Evolutionary conservation across 495 filamentous ascomycete species (phyloP).

Genomic region (Penicillium macrosclerotiorum): DNA sequence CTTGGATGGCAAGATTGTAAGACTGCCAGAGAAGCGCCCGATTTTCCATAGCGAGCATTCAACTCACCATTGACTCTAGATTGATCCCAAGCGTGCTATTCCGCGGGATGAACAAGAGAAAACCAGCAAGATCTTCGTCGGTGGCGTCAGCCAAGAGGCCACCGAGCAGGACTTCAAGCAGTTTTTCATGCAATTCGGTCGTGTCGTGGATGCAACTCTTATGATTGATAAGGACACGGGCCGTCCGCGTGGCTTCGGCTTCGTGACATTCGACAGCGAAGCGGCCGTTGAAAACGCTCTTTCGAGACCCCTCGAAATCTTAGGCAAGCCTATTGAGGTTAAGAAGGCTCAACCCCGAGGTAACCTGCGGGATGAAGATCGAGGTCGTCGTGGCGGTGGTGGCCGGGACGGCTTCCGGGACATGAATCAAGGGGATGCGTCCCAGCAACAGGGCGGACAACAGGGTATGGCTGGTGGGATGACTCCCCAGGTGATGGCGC

Average conservation of each 20-base stretch:
- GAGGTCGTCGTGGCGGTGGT: constrained; percentile 55
- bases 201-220: constrained; percentile 93
- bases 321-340: constrained; percentile 94
- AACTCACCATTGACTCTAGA: constrained; percentile 40
- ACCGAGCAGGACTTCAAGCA: constrained; percentile 93
- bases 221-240: constrained; percentile 99
- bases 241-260: constrained; percentile 93
- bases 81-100: constrained; percentile 97
- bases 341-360: constrained; percentile 97
- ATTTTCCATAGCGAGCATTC: neutral
- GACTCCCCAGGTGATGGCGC: constrained; percentile 95
- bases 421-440: constrained; percentile 41
- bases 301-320: constrained; percentile 77
- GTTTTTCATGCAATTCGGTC: constrained; percentile 94
- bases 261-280: constrained; percentile 97
- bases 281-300: constrained; percentile 91
- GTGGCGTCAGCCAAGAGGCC: constrained; percentile 94
- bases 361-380: constrained; percentile 86
- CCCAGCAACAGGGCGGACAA: constrained; percentile 49
- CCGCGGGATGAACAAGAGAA: constrained; percentile 97
- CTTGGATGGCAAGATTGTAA: constrained; percentile 96
- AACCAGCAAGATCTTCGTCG: constrained; percentile 97
- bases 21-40: too few species aligned
- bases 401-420: constrained; percentile 61
- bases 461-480: constrained; percentile 58